Conservation (phyloP, 352 stramenopile species). For the Phytophthora foliorum region DNA sequence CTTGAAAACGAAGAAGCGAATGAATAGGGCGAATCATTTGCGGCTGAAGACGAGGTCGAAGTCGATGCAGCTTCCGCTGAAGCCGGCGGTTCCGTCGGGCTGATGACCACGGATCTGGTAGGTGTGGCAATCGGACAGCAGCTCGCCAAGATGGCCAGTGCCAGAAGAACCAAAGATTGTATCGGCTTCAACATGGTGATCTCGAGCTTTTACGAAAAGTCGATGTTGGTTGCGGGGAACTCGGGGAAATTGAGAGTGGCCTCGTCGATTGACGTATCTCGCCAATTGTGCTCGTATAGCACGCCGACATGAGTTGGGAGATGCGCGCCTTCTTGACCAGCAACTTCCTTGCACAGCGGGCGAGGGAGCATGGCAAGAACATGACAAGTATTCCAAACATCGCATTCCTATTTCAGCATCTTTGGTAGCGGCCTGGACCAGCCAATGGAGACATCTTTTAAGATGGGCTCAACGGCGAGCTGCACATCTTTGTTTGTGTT, state of each 20-base stretch:
- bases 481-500: not conserved
- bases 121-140: too few species aligned
- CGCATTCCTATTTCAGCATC: not conserved
- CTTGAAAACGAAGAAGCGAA: too few species aligned
- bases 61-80: not conserved
- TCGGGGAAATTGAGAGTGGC: not conserved
- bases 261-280: not conserved
- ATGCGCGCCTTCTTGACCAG: not conserved
- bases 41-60: not conserved
- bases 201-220: not conserved
- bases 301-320: not conserved
- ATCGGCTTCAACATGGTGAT: not conserved
- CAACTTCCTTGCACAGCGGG: not conserved
- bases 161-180: not conserved
- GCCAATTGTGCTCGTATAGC: not conserved
- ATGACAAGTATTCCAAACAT: not conserved
- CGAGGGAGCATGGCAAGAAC: not conserved
- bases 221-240: not conserved
- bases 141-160: not conserved
- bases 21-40: not conserved
- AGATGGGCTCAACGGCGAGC: too few species aligned
- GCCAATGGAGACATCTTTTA: too few species aligned
- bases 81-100: not conserved
- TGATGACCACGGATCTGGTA: not conserved
- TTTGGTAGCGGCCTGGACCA: too few species aligned